Evolutionary conservation across 2,329 filamentous ascomycete species (phyloP).

Genomic region (Lasiodiplodia hormozganensis): DNA sequence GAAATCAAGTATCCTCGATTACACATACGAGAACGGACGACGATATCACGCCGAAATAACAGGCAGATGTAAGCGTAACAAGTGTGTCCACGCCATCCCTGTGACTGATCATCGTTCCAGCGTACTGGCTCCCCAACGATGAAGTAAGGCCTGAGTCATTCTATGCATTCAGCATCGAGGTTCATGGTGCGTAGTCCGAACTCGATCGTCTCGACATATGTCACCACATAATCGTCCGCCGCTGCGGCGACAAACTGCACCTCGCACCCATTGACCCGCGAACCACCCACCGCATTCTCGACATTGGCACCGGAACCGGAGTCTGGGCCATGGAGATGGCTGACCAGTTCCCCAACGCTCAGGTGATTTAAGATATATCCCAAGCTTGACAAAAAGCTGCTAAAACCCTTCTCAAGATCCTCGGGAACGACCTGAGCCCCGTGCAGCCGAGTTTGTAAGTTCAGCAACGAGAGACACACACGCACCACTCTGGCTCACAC

Average conservation of each 20-base stretch:
- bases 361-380: conserved; percentile 8
- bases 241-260: conserved; percentile 46
- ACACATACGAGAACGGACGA: conserved; percentile 29
- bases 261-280: conserved; percentile 38
- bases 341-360: conserved; percentile 42
- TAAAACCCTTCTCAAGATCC: conserved; percentile 32
- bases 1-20: conserved; percentile 43
- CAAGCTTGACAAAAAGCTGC: neutral
- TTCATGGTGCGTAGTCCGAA: conserved; percentile 42
- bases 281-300: conserved; percentile 37
- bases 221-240: conserved; percentile 46
- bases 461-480: too few species aligned
- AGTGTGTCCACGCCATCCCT: neutral
- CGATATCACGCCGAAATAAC: conserved; percentile 46
- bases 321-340: conserved; percentile 45
- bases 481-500: too few species aligned
- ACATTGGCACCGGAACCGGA: conserved; percentile 43
- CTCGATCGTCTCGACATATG: conserved; percentile 44
- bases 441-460: conserved; percentile 46
- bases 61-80: conserved; percentile 35
- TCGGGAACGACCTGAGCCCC: conserved; percentile 57
- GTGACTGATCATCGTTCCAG: conserved; percentile 35
- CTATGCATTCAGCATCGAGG: conserved; percentile 42
- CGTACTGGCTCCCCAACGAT: conserved; percentile 46
- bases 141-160: conserved; percentile 45